phyloP scores from a whole-genome alignment of 2,329 filamentous ascomycete genomes.

The Colletotrichum karsti region DNA sequence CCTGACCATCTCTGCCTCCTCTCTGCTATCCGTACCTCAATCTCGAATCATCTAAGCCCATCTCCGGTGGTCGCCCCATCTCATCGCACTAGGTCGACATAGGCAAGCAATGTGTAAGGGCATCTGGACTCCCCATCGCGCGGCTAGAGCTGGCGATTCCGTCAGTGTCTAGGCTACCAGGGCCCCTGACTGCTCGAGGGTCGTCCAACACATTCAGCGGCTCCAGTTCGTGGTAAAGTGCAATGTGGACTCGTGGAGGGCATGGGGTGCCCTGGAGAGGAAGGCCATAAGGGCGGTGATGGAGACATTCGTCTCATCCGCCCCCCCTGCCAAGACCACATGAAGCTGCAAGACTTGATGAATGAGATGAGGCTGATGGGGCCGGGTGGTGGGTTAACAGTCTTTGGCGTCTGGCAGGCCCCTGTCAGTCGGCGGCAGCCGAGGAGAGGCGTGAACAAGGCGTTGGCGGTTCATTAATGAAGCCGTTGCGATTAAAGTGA shows the following conservation, averaged over 20 bases:
- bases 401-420: neutral
- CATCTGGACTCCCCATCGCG: slow-evolving; percentile 11
- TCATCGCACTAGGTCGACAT: slow-evolving; percentile 8
- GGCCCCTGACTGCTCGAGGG: neutral
- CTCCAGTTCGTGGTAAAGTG: neutral
- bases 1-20: neutral
- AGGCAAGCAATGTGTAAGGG: slow-evolving; percentile 15
- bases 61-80: slow-evolving; percentile 22
- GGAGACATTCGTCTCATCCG: slow-evolving; percentile 21
- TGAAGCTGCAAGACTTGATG: neutral
- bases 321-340: slow-evolving; percentile 25
- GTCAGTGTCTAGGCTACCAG: neutral
- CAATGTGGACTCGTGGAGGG: neutral
- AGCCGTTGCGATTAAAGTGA: slow-evolving; percentile 27
- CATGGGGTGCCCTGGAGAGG: neutral
- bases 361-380: slow-evolving; percentile 24
- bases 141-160: slow-evolving; percentile 29
- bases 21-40: neutral
- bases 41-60: slow-evolving; percentile 23
- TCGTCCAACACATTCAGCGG: neutral
- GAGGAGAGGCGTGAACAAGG: neutral
- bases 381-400: neutral
- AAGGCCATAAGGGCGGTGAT: neutral
- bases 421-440: slow-evolving; percentile 25
- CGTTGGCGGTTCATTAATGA: slow-evolving; percentile 11